Percentiles rank a stretch among this genome's conserved stretches.
Conservation (phyloP, 2,329 filamentous ascomycete species). For the Fusarium bulbicola region DNA sequence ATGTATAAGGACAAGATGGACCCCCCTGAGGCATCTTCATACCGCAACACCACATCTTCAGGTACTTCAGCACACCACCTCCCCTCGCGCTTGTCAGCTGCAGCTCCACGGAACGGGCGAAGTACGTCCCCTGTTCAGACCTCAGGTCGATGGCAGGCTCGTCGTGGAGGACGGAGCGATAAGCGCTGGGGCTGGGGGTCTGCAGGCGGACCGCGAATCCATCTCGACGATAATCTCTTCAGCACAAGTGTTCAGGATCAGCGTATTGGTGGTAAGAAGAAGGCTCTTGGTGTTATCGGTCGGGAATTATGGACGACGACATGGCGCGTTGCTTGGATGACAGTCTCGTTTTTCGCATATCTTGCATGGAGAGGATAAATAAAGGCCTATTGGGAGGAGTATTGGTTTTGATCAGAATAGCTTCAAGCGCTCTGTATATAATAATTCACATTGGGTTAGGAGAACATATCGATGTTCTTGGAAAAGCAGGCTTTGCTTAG, state of each 20-base stretch:
- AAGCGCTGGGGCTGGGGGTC: conserved; percentile 57
- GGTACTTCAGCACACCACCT: conserved; percentile 39
- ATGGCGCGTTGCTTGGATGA: conserved; percentile 71
- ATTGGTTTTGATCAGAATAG: background rate
- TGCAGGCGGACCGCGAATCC: conserved; percentile 60
- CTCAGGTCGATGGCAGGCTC: conserved; percentile 38
- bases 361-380: conserved; percentile 66
- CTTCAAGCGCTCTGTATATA: conserved; percentile 7
- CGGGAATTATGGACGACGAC: conserved; percentile 70
- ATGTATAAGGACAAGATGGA: conserved; percentile 65
- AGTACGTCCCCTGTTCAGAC: conserved; percentile 33
- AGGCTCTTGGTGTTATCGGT: conserved; percentile 57
- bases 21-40: conserved; percentile 42
- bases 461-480: background rate
- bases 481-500: conserved; percentile 11
- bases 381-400: background rate
- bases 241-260: conserved; percentile 47
- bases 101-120: conserved; percentile 31
- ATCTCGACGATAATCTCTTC: conserved; percentile 61
- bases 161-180: conserved; percentile 40
- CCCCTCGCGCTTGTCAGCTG: conserved; percentile 34
- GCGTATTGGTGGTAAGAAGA: conserved; percentile 42
- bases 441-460: background rate
- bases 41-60: conserved; percentile 32
- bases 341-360: conserved; percentile 71